Conservation (phyloP, 495 filamentous ascomycete species). For the Hypoxylon perforatum region DNA sequence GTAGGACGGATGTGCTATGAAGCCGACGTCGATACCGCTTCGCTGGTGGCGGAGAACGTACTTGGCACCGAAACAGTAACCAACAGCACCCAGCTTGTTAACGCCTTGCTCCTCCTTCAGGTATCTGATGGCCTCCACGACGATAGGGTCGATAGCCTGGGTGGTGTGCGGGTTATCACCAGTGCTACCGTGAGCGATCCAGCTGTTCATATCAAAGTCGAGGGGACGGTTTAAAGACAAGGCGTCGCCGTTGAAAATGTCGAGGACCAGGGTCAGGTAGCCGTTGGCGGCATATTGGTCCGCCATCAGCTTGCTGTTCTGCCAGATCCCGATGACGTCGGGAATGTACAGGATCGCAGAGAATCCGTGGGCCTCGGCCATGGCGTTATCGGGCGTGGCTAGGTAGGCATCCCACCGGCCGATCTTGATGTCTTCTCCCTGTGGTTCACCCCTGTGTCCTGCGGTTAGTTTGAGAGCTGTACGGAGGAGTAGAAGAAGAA, state of each 20-base stretch:
- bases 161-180: conserved; percentile 69
- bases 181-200: conserved; percentile 62
- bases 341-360: conserved; percentile 67
- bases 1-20: conserved; percentile 79
- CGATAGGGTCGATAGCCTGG: conserved; percentile 65
- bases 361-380: conserved; percentile 45
- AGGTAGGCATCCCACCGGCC: conserved; percentile 61
- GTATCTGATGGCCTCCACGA: conserved; percentile 57
- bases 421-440: conserved; percentile 55
- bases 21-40: conserved; percentile 69
- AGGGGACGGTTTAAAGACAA: conserved; percentile 65
- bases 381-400: conserved; percentile 57
- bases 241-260: conserved; percentile 80
- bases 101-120: conserved; percentile 61
- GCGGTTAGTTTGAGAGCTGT: not conserved
- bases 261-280: conserved; percentile 79
- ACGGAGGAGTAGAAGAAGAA: not conserved
- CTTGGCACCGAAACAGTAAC: conserved; percentile 84
- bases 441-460: conserved; percentile 49
- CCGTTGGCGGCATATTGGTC: conserved; percentile 87
- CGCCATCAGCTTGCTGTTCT: conserved; percentile 82
- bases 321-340: conserved; percentile 78
- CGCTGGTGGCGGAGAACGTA: conserved; percentile 60
- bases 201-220: conserved; percentile 69
- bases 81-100: conserved; percentile 76